Percentiles rank a stretch among this genome's conserved stretches.
Evolutionary conservation across 345 rosid genomes (phyloP).

Genomic region (Limnanthes douglasii): DNA sequence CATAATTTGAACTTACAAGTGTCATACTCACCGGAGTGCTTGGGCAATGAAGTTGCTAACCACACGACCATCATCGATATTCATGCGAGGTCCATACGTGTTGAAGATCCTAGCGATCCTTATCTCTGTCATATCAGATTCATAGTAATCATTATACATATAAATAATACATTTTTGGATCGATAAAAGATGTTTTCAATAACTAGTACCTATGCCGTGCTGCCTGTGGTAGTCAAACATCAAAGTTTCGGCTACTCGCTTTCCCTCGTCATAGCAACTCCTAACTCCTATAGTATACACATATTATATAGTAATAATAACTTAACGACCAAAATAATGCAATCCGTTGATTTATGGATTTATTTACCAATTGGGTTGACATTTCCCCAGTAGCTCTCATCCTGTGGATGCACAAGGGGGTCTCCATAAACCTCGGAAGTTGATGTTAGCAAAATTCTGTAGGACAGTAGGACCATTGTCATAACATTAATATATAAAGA

Average conservation of each 20-base stretch:
- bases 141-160: constrained; percentile 5
- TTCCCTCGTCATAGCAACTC: constrained; percentile 97
- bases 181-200: background rate
- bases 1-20: background rate
- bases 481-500: background rate
- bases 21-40: constrained; percentile 47
- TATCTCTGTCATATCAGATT: constrained; percentile 30
- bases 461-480: background rate
- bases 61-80: constrained; percentile 95
- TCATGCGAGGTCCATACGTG: constrained; percentile 97
- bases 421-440: constrained; percentile 94
- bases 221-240: constrained; percentile 99
- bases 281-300: constrained; percentile 41
- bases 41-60: constrained; percentile 98
- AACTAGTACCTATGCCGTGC: constrained; percentile 90
- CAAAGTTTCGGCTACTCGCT: constrained; percentile 93
- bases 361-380: constrained; percentile 85
- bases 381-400: constrained; percentile 94
- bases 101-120: constrained; percentile 96
- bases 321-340: background rate
- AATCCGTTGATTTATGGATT: background rate
- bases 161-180: background rate
- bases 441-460: constrained; percentile 18
- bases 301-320: background rate
- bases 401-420: constrained; percentile 88